Base-by-base conservation (phyloP, 495 filamentous ascomycete species). In the Penicillium egyptiacum region DNA sequence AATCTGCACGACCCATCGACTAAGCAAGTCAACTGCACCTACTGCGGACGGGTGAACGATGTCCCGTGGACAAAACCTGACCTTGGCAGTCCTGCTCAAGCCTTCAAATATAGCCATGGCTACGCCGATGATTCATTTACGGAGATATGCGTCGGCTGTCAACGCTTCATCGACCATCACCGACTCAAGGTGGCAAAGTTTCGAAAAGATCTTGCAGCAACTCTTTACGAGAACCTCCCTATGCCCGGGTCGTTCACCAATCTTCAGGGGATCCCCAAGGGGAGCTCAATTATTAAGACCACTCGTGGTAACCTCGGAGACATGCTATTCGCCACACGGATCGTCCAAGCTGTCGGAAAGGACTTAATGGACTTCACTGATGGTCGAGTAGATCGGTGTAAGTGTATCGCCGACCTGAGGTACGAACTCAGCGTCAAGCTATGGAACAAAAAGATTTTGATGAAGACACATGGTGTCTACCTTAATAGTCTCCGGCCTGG, bases 221-320 rank as follows among this genome's bases (percentile, higher is more conserved):
- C 88, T 1, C 54, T 84, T 3, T 50, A 64, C 1, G 41, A 75
- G 5, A 42, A 68, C 25, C 55, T 69, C 4, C 83, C 85, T 0
- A 83, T 90, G 79, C 83, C 85, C 12, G 88, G 88, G 9, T 86
- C 86, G 0, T 56, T 88, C 10, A 72, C 86, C 45, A 66, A 67
- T 25, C 26, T 66, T 4, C 55, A 73, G 17, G 76, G 76, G 45
- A 62, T 76, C 20, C 61, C 69, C 6, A 58, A 66, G 30, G 52
- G 57, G 33, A 50, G 55, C 14, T 30, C 35, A 22, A 19, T 8
- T 8, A 16, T 8, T 3, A 8, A 7, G 7, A 28, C 12, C 35
- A 45, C 9, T 10, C 4, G 17, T 1, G 4, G 39, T 1, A 31
- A 25, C 3, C 31, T 53, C 25, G 19, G 4, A 0, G 58, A 69